Evolutionary conservation across 1,284 basidiomycete species (phyloP), one percentile per base, ranked within the genome.

Genomic region (Puccinia triticina): DNA sequence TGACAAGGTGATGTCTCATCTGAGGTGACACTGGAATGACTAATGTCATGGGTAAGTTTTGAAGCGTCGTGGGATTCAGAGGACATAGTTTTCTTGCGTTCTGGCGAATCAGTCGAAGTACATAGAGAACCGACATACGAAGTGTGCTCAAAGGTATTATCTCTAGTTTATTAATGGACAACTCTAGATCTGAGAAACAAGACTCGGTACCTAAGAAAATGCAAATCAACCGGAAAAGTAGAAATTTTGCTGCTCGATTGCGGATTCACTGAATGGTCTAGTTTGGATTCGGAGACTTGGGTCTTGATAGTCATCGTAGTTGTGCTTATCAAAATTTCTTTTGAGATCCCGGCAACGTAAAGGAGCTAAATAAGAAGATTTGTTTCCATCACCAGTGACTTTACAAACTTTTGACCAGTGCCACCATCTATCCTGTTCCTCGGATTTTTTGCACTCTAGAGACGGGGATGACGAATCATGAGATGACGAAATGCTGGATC

Each of bases 341-440:
- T 69, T 69, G 40, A 78, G 77, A 48, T 78, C 64, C 10, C 32
- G 59, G 69, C 77, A 78, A 34, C 64, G 40, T 23, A 67, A 12
- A 53, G 61, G 40, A 40, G 61, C 16, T 4, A 64, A 16, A 67
- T 67, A 26, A 18, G 77, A 43, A 18, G 77, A 78, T n/a, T 67
- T 50, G 40, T 78, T 78, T 14, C 43, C 77, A 26, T 78, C 77
- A 34, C 61, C 77, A 53, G 77, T 78, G 29, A 32, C 43, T 40
- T 23, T 37, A 55, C 77, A 78, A 23, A 26, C 16, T 32, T 34
- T 69, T 7, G 77, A 2, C 77, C 77, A 78, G 32, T 78, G 43
- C 77, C 77, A 78, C 61, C 61, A 78, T 55, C 69, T 78, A 55
- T 78, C 64, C 34, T 69, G 64, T 55, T 78, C 77, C n/a, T 48